Base-by-base conservation (phyloP, 2,329 filamentous ascomycete genomes). In the Talaromyces sp. region DNA sequence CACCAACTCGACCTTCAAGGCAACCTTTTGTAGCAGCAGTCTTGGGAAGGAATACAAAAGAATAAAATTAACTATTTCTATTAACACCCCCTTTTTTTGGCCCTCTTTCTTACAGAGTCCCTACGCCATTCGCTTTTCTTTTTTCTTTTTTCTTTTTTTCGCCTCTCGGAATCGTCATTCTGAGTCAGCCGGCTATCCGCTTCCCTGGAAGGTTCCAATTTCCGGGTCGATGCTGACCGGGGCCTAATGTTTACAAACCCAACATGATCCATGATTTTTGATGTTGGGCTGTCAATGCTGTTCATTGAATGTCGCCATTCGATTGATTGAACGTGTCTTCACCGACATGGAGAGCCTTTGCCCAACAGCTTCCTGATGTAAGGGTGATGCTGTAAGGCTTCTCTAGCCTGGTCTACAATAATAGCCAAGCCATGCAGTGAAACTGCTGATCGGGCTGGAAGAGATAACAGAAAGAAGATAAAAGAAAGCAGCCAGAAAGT, bases 91-190 rank as follows among this genome's bases (percentile, higher is more conserved):
- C 24, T 27, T 27, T n/a, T n/a, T n/a, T n/a, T n/a, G n/a, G n/a
- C n/a, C n/a, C n/a, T n/a, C n/a, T n/a, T n/a, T n/a, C n/a, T n/a
- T n/a, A n/a, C n/a, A n/a, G n/a, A n/a, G n/a, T n/a, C 7, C 29
- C 29, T 16, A 35, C 11, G 32, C n/a, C 32, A 4, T 17, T 13
- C 17, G 16, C 6, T 19, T 8, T 39, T 16, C 10, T 39, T 16
- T 39, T 10, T 22, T 32, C 10, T 30, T 46, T 53, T 47, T 27
- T 32, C 20, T 16, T 17, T 24, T 37, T 43, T 44, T 52, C 41
- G 53, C 53, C 53, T 52, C 49, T 33, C 33, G 35, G 36, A 27
- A 37, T 58, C 54, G 56, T 59, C 57, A 59, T 57, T 48, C 54
- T 59, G 57, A 59, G 49, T 59, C 54, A 59, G 57, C 57, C 51